Conservation (phyloP, 208 protist genomes). For the Leishmania braziliensis region DNA sequence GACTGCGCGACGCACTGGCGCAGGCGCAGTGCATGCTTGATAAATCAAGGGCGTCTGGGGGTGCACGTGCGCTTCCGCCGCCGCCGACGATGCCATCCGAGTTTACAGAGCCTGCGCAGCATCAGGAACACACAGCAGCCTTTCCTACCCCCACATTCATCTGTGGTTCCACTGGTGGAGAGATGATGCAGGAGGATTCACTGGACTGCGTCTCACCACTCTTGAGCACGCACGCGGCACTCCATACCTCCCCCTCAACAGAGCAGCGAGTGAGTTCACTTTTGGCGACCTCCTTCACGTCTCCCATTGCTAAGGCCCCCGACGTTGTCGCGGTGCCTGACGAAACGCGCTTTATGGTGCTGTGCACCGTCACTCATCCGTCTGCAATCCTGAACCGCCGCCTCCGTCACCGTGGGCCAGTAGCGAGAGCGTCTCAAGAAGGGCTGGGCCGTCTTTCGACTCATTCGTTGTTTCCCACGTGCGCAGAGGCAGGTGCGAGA, state of each 20-base stretch:
- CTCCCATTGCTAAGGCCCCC: too few relatives aligned
- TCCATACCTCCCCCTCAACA: background rate
- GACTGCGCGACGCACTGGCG: constrained; percentile 37
- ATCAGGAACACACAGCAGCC: background rate
- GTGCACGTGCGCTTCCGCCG: constrained; percentile 1
- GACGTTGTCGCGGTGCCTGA: constrained; percentile 1
- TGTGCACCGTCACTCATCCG: constrained; percentile 16
- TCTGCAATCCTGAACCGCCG: background rate
- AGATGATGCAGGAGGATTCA: constrained; percentile 2
- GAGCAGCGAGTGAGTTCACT: background rate
- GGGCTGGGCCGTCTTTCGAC: background rate
- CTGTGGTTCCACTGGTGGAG: background rate
- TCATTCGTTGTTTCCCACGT: background rate
- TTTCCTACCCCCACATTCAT: background rate
- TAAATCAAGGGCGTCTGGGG: background rate
- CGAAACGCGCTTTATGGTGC: constrained; percentile 28
- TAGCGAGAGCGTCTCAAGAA: background rate
- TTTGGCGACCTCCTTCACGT: background rate
- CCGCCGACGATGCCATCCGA: constrained; percentile 3
- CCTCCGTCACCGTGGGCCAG: constrained; percentile 9
- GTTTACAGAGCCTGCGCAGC: background rate
- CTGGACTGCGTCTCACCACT: constrained; percentile 20
- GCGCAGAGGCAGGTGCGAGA: background rate
- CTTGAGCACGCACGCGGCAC: background rate
- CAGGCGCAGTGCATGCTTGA: constrained; percentile 38